Base-by-base conservation (phyloP, 2,329 filamentous ascomycete genomes). In the Ampelomyces quisqualis region DNA sequence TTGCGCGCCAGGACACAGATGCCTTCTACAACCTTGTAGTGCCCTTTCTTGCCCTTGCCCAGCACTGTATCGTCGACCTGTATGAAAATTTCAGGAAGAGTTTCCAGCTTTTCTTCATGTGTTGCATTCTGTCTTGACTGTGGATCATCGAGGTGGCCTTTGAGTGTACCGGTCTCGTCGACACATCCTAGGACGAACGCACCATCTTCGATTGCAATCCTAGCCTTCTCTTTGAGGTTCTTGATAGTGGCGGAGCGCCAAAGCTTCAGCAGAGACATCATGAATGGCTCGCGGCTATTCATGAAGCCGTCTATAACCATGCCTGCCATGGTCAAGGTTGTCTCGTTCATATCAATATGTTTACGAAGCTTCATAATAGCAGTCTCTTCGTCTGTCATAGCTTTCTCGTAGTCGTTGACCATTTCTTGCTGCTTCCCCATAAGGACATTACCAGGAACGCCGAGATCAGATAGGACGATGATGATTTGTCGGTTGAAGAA, bases 211-310 rank as follows among this genome's bases (percentile, higher is more conserved):
- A 98, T 78, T 2, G 82, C 77, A 29, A 98, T 88, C 19, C 86
- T 85, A 0, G 91, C 90, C 57, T 96, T 97, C 54, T 97, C 90
- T 55, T 95, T 96, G 13, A 98, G 77, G 9, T 86, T 79, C 60
- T 95, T 95, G 53, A 95, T 80, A 1, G 85, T 88, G 87, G 88
- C 97, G 1, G 88, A 81, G 48, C 86, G 79, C 91, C 93, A 98
- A 0, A 97, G 75, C 23, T 82, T 79, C 8, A 98, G 71, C 7
- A 95, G 68, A 0, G 89, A 90, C 45, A 82, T 77, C 15, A 90
- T 76, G 64, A 97, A 97, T 0, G 91, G 91, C 43, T 98, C 93
- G 10, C 74, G 68, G 0, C 71, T 66, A 2, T 74, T 68, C 76
- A 90, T 86, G 69, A 98, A 97, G 0, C 88, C 89, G 47, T 87